phyloP scores from a whole-genome alignment of 208 protist genomes.

The Trypanosoma rangeli region DNA sequence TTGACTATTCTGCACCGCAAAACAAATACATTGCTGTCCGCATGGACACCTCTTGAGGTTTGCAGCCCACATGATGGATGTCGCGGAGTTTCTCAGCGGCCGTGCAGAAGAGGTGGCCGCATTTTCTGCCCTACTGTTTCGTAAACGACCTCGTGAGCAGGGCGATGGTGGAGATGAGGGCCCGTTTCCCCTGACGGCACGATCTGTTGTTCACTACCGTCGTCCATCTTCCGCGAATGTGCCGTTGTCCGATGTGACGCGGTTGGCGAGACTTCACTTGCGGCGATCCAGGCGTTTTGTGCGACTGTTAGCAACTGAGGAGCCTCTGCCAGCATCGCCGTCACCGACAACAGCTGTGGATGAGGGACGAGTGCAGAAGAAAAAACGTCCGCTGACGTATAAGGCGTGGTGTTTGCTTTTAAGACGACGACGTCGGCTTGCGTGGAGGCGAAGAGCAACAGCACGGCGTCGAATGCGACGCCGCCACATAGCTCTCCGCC shows the following conservation, averaged over 20 bases:
- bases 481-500: constrained; percentile 25
- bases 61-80: constrained; percentile 38
- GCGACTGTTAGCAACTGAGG: neutral
- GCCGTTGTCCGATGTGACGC: constrained; percentile 48
- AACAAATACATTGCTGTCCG: neutral
- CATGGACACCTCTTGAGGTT: neutral
- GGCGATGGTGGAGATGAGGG: neutral
- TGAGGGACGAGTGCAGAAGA: constrained; percentile 31
- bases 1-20: neutral
- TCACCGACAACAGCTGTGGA: constrained; percentile 9
- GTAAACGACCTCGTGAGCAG: constrained; percentile 16
- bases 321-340: constrained; percentile 1
- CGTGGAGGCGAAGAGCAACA: constrained; percentile 35
- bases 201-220: constrained; percentile 35
- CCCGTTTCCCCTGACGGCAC: neutral
- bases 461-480: constrained; percentile 23
- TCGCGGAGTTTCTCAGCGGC: constrained; percentile 36
- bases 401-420: constrained; percentile 46
- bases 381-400: constrained; percentile 41
- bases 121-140: constrained; percentile 36
- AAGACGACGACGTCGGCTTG: constrained; percentile 44
- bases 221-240: constrained; percentile 70
- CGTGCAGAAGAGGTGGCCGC: constrained; percentile 40
- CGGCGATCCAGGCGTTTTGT: constrained; percentile 10
- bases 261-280: constrained; percentile 24